These are phyloP conservation scores for Borealophlyctis nickersoniae DNA, from an alignment of 192 early-diverging fungal genomes.

Conservation along the genomic window DNA sequence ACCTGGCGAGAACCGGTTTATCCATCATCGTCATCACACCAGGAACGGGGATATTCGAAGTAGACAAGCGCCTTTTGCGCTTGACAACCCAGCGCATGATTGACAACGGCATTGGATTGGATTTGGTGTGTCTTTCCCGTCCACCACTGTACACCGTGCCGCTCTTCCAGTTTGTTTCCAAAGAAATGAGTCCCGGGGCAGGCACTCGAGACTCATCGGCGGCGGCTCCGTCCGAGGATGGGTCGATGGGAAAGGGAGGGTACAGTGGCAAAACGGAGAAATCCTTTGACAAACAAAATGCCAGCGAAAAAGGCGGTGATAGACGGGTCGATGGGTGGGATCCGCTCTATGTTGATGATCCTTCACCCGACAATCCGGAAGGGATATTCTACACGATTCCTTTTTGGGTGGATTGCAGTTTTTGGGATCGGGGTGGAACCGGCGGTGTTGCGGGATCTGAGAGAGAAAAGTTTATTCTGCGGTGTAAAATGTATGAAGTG, in stretches of 20 bases:
- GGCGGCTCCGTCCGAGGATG: no score
- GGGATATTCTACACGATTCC: slow-evolving; percentile 66
- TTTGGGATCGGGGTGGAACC: slow-evolving; percentile 55
- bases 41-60: slow-evolving; percentile 85
- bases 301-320: no score
- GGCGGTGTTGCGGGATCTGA: slow-evolving; percentile 13
- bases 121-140: slow-evolving; percentile 86
- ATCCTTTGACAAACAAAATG: no score
- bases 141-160: slow-evolving; percentile 87
- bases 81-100: slow-evolving; percentile 94
- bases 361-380: slow-evolving; percentile 26
- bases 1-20: slow-evolving; percentile 84
- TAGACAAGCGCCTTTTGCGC: slow-evolving; percentile 77
- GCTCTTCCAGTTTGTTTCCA: slow-evolving; percentile 75
- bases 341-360: slow-evolving; percentile 50
- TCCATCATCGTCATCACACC: slow-evolving; percentile 87
- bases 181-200: no score
- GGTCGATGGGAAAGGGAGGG: no score
- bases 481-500: slow-evolving; percentile 82
- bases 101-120: slow-evolving; percentile 84
- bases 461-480: slow-evolving; percentile 65
- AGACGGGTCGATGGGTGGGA: slow-evolving; percentile 38
- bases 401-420: slow-evolving; percentile 90
- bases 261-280: no score
- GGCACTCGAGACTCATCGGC: neutral